Evolutionary conservation across 305 asterid species (phyloP), one percentile per base, ranked within the genome.

Genomic region (Fraxinus greggii): DNA sequence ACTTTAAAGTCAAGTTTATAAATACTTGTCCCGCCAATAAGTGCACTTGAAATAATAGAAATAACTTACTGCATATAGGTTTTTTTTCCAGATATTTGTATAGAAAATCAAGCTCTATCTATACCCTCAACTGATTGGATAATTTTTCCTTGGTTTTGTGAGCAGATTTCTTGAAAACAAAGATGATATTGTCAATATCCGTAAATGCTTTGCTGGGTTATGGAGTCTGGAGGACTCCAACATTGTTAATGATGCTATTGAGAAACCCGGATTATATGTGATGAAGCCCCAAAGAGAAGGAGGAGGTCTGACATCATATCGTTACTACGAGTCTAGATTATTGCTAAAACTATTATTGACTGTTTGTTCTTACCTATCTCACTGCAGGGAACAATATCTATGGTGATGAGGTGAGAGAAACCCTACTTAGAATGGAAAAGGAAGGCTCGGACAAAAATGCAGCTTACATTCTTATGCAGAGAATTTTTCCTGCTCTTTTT

Each of bases 271-370:
- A 78, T 83, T 85, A 51, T 96, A 92, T 82, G 98, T 96, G 85
- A 96, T 96, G 99, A 96, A 94, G 85, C 99, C 99, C 75, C 99
- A 94, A 82, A 90, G 99, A 89, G 99, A 95, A 92, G 99, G 99
- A 87, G 99, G 99, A 92, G 99, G 99, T 96, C 83, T 83, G 80
- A 73, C 40, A 4, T 77, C 78, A 29, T 78, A 5, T 61, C 48
- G n/a, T 72, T 59, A 56, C 23, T 31, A 0, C 1, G 4, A 33
- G 3, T 65, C 59, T 40, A 78, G 63, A 13, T 24, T 42, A 82
- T 7, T 42, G 48, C 7, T 9, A 1, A 75, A 79, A 51, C 81
- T 78, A 9, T 19, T 15, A 40, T 65, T 63, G 61, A 81, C 77
- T 13, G 23, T 29, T 35, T 45, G 80, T 45, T 54, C 2, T 81